Evolutionary conservation across 2,329 filamentous ascomycete genomes (phyloP).

Genomic region (Microascus cirrosus): DNA sequence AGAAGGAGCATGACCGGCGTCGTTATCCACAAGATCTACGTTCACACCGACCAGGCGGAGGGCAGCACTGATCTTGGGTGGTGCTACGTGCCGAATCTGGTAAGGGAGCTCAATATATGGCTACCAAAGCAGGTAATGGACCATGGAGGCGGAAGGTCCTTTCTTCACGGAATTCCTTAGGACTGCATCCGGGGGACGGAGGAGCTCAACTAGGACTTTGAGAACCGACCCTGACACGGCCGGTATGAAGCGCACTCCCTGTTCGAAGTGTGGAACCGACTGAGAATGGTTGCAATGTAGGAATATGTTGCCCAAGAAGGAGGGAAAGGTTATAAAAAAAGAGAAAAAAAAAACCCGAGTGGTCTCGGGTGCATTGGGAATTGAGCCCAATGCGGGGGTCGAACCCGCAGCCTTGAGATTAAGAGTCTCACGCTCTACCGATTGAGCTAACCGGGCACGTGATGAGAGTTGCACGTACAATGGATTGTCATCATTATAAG

Average conservation of each 20-base stretch:
- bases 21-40: neutral
- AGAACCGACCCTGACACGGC: neutral
- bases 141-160: neutral
- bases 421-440: slow-evolving; percentile 66
- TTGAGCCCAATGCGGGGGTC: slow-evolving; percentile 21
- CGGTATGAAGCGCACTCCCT: no score
- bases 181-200: neutral
- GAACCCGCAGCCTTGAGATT: slow-evolving; percentile 32
- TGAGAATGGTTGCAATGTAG: no score
- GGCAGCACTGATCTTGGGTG: no score
- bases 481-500: no score
- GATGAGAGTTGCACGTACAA: neutral
- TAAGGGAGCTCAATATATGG: neutral
- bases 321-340: neutral
- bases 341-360: neutral
- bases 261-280: no score
- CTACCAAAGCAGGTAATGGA: neutral
- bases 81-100: neutral
- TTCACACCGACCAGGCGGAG: neutral
- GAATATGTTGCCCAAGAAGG: neutral
- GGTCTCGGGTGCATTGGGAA: neutral
- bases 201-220: neutral
- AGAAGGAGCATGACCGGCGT: neutral
- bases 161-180: neutral
- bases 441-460: slow-evolving; percentile 51